Evolutionary conservation across 371 early-diverging fungal species (phyloP), one percentile per base, ranked within the genome.

Genomic region (Mortierella sp.): DNA sequence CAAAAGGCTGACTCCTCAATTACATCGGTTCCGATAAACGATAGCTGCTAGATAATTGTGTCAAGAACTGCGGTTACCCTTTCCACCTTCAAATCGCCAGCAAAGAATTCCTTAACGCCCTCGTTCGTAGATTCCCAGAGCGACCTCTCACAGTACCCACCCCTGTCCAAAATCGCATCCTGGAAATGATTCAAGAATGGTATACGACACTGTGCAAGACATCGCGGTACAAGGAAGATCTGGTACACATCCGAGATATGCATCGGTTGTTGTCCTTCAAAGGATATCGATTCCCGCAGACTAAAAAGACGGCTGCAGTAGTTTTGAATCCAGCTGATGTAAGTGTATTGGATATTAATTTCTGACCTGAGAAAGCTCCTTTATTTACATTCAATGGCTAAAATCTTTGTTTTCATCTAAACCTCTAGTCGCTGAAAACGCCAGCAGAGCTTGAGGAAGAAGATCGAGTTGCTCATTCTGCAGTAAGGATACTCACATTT

Each of bases 11-110:
- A 47, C 14, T 20, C 5, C 49, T 20, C 20, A 26, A 35, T 32
- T 37, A 28, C 20, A 57, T 22, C 18, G 20, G 18, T 54, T 37
- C 32, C 8, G 26, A 8, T 39, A 5, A 40, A 39, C 20, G 20
- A 22, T 40, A 94, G 94, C 88, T 97, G 11, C 87, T 98, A 32
- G 98, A 98, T 83, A 92, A 93, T 72, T 95, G 97, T 73, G 95
- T 97, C 69, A 97, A 97, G 84, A 98, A 98, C 80, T 97, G 98
- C 83, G 98, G 98, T 0, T 95, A 96, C 83, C 92, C 99, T 3
- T 97, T 98, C 76, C 98, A 98, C 70, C 85, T 96, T 66, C 96
- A 97, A 70, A 91, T 98, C 39, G 93, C 94, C 30, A 91, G 94
- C 39, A 96, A 97, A 75, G 99, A 98, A 71, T 98, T 98, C 74